Conservation (phyloP, 2,329 filamentous ascomycete species). For the Diplodia corticola region DNA sequence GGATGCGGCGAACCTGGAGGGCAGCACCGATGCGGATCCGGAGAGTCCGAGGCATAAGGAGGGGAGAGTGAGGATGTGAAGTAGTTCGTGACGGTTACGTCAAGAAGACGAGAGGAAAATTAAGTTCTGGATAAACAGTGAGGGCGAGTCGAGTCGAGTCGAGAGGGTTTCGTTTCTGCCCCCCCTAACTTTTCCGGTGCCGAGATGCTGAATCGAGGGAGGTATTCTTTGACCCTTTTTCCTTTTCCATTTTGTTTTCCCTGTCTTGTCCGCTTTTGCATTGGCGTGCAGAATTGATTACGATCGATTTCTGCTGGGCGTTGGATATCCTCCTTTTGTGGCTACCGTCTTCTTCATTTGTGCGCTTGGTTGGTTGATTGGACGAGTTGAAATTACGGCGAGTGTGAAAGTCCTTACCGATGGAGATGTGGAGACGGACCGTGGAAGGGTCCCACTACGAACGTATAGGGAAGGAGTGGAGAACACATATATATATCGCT, state of each 20-base stretch:
- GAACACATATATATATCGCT: not conserved
- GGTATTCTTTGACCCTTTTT: not conserved
- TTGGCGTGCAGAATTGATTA: slow-evolving; percentile 24
- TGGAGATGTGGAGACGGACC: too few relatives aligned
- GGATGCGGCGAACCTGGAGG: slow-evolving; percentile 43
- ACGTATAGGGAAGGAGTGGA: not conserved
- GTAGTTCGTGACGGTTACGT: not conserved
- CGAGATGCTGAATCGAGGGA: not conserved
- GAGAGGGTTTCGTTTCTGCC: not conserved
- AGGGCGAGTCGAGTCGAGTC: not conserved
- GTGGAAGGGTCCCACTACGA: too few relatives aligned
- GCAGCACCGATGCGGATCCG: slow-evolving; percentile 2
- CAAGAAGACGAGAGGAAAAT: not conserved
- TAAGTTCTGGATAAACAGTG: not conserved
- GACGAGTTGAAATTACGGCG: too few relatives aligned
- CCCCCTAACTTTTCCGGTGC: not conserved
- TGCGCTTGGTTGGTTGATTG: too few relatives aligned
- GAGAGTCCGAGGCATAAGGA: slow-evolving; percentile 8
- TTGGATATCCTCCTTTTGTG: not conserved
- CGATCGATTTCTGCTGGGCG: not conserved
- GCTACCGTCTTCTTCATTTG: not conserved
- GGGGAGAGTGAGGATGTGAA: not conserved
- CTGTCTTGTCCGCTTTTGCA: not conserved
- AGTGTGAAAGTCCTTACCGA: too few relatives aligned
- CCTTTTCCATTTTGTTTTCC: too few relatives aligned